phyloP scores from a whole-genome alignment of 164 flowering plant genomes.

The Umbilicus rupestris region DNA sequence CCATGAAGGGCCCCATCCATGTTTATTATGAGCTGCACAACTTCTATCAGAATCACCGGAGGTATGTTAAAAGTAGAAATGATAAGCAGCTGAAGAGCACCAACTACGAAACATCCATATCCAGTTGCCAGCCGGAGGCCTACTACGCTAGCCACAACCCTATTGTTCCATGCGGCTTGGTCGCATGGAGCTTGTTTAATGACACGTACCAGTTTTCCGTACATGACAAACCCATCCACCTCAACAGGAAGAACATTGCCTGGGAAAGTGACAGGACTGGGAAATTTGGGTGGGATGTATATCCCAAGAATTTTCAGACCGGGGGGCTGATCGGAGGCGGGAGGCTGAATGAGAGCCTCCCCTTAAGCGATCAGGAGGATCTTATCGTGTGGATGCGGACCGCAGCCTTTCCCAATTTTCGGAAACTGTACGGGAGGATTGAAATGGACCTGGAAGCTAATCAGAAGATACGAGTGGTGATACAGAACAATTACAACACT shows the following conservation, averaged over 20 bases:
- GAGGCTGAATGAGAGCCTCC: conserved; percentile 28
- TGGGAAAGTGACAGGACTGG: conserved; percentile 91
- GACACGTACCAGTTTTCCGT: conserved; percentile 70
- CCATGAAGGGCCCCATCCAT: conserved; percentile 65
- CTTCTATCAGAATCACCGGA: conserved; percentile 79
- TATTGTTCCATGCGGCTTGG: conserved; percentile 93
- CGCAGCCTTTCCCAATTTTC: neutral
- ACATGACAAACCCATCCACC: conserved; percentile 35
- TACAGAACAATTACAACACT: conserved; percentile 1
- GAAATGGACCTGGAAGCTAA: conserved; percentile 2
- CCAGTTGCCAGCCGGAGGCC: conserved; percentile 58
- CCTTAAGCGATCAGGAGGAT: conserved; percentile 38
- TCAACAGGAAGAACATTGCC: conserved; percentile 69
- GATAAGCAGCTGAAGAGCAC: conserved; percentile 45
- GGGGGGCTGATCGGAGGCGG: conserved; percentile 65
- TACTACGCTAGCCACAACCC: conserved; percentile 16
- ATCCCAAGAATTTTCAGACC: conserved; percentile 72
- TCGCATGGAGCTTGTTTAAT: conserved; percentile 52
- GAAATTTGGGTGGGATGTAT: conserved; percentile 77
- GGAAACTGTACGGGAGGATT: neutral
- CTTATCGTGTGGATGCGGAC: neutral
- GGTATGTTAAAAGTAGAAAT: conserved; percentile 89
- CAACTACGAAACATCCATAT: conserved; percentile 16
- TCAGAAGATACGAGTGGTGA: neutral
- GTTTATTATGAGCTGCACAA: conserved; percentile 79